Evolutionary conservation across 441 rosid species (phyloP).

Genomic region (Erodium chrysanthum): DNA sequence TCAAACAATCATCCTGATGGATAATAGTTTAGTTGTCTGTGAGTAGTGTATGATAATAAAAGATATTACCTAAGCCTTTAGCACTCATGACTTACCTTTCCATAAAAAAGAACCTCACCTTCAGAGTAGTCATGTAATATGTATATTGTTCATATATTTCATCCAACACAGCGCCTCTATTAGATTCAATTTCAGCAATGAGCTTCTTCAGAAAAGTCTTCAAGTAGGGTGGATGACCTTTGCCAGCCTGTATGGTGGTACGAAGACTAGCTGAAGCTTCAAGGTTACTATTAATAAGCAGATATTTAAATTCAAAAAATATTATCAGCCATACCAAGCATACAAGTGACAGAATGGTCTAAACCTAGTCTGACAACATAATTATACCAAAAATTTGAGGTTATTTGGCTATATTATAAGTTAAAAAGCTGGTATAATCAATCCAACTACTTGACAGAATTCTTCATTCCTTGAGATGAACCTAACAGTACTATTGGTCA

Average conservation of each 20-base stretch:
- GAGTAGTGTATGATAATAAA: not conserved
- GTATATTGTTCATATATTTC: slow-evolving; percentile 60
- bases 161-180: slow-evolving; percentile 44
- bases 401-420: no score
- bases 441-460: no score
- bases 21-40: not conserved
- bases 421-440: not conserved
- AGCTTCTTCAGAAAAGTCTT: slow-evolving; percentile 66
- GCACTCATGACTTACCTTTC: not conserved
- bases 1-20: slow-evolving; percentile 35
- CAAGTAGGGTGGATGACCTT: slow-evolving; percentile 39
- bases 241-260: slow-evolving; percentile 32
- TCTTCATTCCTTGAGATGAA: no score
- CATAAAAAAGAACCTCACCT: slow-evolving; percentile 31
- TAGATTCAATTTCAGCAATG: slow-evolving; percentile 58
- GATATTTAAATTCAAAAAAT: not conserved
- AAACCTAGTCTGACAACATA: not conserved
- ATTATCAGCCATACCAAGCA: not conserved
- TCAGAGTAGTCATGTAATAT: slow-evolving; percentile 42
- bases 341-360: not conserved
- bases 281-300: not conserved
- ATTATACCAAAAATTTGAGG: not conserved
- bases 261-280: slow-evolving; percentile 1
- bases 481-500: no score
- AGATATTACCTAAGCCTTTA: not conserved